Base-by-base conservation (phyloP, 2,329 filamentous ascomycete genomes). In the Trichoderma asperellum region DNA sequence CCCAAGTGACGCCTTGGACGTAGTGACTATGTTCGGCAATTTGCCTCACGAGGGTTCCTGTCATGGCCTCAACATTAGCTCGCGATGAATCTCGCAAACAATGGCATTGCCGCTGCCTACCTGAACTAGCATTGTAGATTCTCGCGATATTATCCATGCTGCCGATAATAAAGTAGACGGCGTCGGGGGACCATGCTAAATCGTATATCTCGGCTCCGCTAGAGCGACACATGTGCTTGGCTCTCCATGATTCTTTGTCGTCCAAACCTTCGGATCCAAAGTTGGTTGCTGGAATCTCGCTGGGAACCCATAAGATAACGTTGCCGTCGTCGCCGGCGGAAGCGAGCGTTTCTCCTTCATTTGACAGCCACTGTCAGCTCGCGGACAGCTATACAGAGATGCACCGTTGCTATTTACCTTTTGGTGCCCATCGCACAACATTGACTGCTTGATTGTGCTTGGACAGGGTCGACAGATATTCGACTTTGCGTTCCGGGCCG, bases 131-230 rank as follows among this genome's bases (percentile, higher is more conserved):
- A 80, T 97, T 97, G 84, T 97, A 98, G 75, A 99, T 98, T 70
- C 95, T 89, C 70, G 96, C 94, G 78, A 98, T 91, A 79, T 99
- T 99, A 83, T 99, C 96, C 94, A 99, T 98, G 82, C 96, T 98
- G 49, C 96, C 96, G 29, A 96, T 97, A 75, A 99, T 97, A 83
- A 99, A 97, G 82, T 96, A 96, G 49, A 90, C 85, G 49, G 92
- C 94, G 80, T 99, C 96, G n/a, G 96, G 96, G 60, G 96, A 98
- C 96, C 96, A 99, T 62, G 96, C 96, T 69, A 99, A 84, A 80
- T 99, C 96, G 81, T 99, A 99, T 74, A 99, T 98, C 80, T 99
- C 96, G 12, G 94, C 93, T 43, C 94, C 95, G 71, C 92, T 93
- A 57, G 94, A 97, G 71, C 96, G 89, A 81, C 94, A 98, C 96